These are phyloP conservation scores for Trichophyton benhamiae DNA, from an alignment of 2,329 filamentous ascomycete species.

Conservation along the genomic window DNA sequence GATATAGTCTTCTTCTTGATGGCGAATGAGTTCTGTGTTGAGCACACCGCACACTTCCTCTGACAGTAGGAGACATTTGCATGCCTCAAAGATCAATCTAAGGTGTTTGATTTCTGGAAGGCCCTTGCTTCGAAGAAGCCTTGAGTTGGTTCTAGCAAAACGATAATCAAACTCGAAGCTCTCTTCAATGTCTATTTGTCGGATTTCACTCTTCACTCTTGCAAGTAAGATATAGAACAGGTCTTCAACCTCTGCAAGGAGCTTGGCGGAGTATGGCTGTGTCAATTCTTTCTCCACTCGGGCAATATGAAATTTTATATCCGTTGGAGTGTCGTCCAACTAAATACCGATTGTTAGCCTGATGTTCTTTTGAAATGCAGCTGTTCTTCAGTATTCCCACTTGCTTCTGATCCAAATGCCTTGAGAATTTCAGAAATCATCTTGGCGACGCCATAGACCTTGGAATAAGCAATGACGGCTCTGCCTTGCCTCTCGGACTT, in stretches of 20 bases:
- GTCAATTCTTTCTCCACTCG: slow-evolving; percentile 21
- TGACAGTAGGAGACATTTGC: slow-evolving; percentile 23
- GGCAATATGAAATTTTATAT: slow-evolving; percentile 22
- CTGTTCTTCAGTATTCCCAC: slow-evolving; percentile 4
- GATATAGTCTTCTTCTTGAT: slow-evolving; percentile 23
- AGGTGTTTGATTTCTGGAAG: slow-evolving; percentile 27
- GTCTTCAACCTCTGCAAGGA: slow-evolving; percentile 26
- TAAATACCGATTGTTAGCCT: slow-evolving; percentile 14
- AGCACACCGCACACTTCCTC: slow-evolving; percentile 19
- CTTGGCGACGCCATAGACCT: slow-evolving; percentile 28
- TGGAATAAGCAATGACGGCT: slow-evolving; percentile 22
- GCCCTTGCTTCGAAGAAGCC: slow-evolving; percentile 10
- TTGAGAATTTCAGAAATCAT: slow-evolving; percentile 22
- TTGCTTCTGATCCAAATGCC: slow-evolving; percentile 26
- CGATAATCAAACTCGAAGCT: slow-evolving; percentile 20
- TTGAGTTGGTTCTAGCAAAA: slow-evolving; percentile 12
- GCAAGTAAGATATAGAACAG: slow-evolving; percentile 29
- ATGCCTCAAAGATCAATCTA: slow-evolving; percentile 23
- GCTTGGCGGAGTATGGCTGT: slow-evolving; percentile 18
- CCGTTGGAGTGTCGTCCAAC: slow-evolving; percentile 21
- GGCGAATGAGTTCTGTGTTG: slow-evolving; percentile 18
- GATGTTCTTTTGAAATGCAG: background rate
- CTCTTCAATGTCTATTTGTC: slow-evolving; percentile 25
- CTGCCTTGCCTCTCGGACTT: slow-evolving; percentile 17
- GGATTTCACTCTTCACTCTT: slow-evolving; percentile 27